Evolutionary conservation across 352 stramenopile genomes (phyloP).

Genomic region (Phytophthora brassicae): DNA sequence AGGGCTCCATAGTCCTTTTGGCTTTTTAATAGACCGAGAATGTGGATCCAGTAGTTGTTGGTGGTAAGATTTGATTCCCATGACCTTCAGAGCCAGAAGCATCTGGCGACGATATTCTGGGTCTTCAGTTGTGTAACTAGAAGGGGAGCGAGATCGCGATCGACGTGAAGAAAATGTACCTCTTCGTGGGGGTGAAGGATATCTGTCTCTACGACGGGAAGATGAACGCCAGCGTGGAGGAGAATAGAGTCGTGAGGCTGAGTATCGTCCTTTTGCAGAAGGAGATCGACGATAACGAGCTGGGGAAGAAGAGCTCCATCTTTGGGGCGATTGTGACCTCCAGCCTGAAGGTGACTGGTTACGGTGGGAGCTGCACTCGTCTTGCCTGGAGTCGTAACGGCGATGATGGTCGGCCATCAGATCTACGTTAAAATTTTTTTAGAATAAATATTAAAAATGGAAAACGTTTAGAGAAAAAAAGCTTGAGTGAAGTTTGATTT

Average conservation of each 20-base stretch:
- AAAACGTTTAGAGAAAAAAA: no score
- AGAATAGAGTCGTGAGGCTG: conserved; percentile 9
- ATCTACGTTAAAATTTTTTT: no score
- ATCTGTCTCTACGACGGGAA: conserved; percentile 12
- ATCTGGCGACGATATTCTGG: conserved; percentile 7
- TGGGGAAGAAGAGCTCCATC: conserved; percentile 2
- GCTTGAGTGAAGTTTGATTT: background rate
- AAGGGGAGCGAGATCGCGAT: conserved; percentile 11
- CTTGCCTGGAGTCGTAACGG: conserved; percentile 6
- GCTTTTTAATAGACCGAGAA: conserved; percentile 12
- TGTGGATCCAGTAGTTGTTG: conserved; percentile 4
- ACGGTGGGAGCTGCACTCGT: background rate
- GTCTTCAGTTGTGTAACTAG: conserved; percentile 8
- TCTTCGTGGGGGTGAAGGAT: conserved; percentile 10
- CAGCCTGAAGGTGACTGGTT: background rate
- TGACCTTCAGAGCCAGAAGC: conserved; percentile 21
- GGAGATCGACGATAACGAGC: conserved; percentile 4
- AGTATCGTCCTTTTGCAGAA: background rate
- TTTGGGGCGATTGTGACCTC: background rate
- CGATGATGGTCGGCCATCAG: conserved; percentile 15
- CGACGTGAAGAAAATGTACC: conserved; percentile 9
- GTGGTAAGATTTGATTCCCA: conserved; percentile 18
- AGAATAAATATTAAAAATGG: no score
- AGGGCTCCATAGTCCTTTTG: background rate
- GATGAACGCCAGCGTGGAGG: conserved; percentile 9